phyloP scores from a whole-genome alignment of 345 rosid species.

The Eucalyptus lansdowneana region DNA sequence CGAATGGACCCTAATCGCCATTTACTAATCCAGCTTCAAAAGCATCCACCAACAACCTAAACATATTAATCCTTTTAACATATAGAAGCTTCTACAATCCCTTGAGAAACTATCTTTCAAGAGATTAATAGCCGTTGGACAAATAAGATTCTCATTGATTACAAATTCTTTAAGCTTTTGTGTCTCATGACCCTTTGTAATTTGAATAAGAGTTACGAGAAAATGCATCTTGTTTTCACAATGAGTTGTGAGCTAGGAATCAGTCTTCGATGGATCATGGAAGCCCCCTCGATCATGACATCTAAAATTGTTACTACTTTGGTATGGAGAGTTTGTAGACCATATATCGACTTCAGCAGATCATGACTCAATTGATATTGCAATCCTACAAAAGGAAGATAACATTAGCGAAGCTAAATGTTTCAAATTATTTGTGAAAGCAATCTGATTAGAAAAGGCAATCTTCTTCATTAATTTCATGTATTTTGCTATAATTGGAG shows the following conservation, averaged over 20 bases:
- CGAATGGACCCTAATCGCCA: background rate
- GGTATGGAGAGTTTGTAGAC: background rate
- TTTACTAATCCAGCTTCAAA: background rate
- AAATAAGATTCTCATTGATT: background rate
- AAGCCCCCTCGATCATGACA: background rate
- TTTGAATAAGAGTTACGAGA: background rate
- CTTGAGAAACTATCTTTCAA: background rate
- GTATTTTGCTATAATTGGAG: background rate
- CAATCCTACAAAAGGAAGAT: background rate
- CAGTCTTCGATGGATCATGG: background rate
- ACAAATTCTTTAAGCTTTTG: background rate
- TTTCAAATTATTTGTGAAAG: background rate
- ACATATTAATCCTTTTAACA: background rate
- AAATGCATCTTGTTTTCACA: background rate
- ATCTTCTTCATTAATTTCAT: background rate
- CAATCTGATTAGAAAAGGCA: background rate
- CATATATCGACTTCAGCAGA: background rate
- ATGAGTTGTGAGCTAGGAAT: background rate
- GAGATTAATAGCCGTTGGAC: background rate
- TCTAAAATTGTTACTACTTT: background rate
- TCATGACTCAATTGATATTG: background rate
- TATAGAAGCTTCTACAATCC: background rate
- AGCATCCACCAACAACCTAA: background rate
- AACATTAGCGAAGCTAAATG: background rate
- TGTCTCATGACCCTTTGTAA: background rate